Conservation (phyloP, 495 filamentous ascomycete genomes). For the Tirmania nivea region DNA sequence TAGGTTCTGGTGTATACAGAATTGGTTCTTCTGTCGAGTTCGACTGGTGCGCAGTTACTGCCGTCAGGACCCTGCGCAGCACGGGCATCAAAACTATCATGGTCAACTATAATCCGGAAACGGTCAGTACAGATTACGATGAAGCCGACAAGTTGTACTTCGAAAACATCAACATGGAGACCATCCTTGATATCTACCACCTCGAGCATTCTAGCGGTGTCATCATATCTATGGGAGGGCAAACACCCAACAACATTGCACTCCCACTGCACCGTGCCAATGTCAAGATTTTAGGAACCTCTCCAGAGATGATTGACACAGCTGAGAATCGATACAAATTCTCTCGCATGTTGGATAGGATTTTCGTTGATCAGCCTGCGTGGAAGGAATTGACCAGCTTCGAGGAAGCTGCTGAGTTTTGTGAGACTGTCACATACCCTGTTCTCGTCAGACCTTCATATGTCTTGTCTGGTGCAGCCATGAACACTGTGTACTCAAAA, state of each 20-base stretch:
- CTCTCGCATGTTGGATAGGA: constrained; percentile 85
- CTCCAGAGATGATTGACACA: constrained; percentile 94
- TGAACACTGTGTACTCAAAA: constrained; percentile 86
- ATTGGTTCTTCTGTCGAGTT: constrained; percentile 97
- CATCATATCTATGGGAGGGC: constrained; percentile 94
- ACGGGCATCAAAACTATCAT: constrained; percentile 88
- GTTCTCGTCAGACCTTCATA: constrained; percentile 89
- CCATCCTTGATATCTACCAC: constrained; percentile 86
- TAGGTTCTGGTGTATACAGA: constrained; percentile 91
- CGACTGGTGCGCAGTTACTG: constrained; percentile 97
- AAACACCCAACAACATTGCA: constrained; percentile 96
- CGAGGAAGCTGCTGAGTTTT: constrained; percentile 66
- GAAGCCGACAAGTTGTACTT: constrained; percentile 93
- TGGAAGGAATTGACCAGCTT: constrained; percentile 95
- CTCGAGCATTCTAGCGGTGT: constrained; percentile 71
- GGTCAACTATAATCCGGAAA: constrained; percentile 95
- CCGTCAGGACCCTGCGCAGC: constrained; percentile 78
- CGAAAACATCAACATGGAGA: constrained; percentile 91
- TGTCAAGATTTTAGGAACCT: constrained; percentile 81
- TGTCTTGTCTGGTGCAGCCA: constrained; percentile 87
- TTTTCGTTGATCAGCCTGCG: constrained; percentile 88
- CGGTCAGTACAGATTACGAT: constrained; percentile 86
- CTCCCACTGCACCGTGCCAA: constrained; percentile 70
- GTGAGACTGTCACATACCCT: constrained; percentile 65
- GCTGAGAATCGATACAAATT: constrained; percentile 98